A percentile compares a stretch with the other conserved stretches of the same genome.
Conservation (phyloP, 2,329 filamentous ascomycete genomes). For the Xylariaceae sp. region DNA sequence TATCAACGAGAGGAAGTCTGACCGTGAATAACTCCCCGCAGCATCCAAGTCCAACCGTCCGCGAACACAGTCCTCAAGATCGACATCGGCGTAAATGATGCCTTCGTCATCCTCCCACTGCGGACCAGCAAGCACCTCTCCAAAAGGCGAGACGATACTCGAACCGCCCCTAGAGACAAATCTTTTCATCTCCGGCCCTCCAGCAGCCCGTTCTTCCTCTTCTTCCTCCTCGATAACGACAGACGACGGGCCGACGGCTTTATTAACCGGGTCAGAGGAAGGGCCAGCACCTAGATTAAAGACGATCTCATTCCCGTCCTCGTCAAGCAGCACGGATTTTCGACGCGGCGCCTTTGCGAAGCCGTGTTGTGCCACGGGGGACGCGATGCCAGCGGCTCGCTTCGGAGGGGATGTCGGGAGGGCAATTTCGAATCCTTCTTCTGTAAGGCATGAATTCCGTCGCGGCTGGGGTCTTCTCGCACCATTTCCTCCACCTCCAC, state of each 20-base stretch:
- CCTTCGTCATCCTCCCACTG: constrained; percentile 73
- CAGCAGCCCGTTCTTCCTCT: constrained; percentile 10
- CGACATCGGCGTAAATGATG: constrained; percentile 66
- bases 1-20: constrained; percentile 30
- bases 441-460: constrained; percentile 40
- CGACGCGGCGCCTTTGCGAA: neutral
- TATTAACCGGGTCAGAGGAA: neutral
- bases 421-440: constrained; percentile 45
- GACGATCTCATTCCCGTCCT: constrained; percentile 52
- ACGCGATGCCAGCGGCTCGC: neutral
- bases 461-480: constrained; percentile 12
- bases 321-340: constrained; percentile 43
- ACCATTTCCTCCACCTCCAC: no score
- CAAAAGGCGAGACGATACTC: constrained; percentile 71
- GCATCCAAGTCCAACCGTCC: constrained; percentile 79
- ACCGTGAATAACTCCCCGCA: constrained; percentile 78
- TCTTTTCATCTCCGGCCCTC: neutral
- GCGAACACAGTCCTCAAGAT: constrained; percentile 81
- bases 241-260: constrained; percentile 5
- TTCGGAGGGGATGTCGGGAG: constrained; percentile 25
- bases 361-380: neutral
- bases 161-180: constrained; percentile 73
- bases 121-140: constrained; percentile 73
- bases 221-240: constrained; percentile 23
- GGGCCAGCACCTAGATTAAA: constrained; percentile 23